These are phyloP conservation scores for Saraca asoca DNA, from an alignment of 331 rosid species.

Conservation along the genomic window DNA sequence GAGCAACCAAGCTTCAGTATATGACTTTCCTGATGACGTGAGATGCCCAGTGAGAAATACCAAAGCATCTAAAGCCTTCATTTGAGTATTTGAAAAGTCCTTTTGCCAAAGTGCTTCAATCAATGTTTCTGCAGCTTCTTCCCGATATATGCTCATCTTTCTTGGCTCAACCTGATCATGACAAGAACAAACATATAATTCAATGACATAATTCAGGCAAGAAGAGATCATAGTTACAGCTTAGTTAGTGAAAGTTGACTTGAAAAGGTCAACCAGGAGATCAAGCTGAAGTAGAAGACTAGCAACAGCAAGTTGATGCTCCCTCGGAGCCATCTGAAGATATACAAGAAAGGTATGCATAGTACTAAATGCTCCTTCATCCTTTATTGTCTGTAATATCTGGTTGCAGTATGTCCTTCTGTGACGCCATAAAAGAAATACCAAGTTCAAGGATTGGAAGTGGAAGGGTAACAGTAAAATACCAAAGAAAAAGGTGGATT, in stretches of 20 bases:
- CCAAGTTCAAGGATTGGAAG: conserved; percentile 5
- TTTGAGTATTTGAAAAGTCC: conserved; percentile 65
- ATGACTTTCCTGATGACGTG: conserved; percentile 70
- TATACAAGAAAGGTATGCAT: conserved; percentile 86
- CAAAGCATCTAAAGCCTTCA: conserved; percentile 67
- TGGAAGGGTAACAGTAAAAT: conserved; percentile 12
- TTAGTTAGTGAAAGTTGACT: conserved; percentile 13
- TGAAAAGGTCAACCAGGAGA: conserved; percentile 70
- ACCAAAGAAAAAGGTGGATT: conserved; percentile 27
- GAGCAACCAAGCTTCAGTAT: conserved; percentile 79
- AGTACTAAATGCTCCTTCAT: conserved; percentile 84
- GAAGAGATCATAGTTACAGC: neutral
- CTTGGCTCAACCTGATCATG: conserved; percentile 72
- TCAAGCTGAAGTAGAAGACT: conserved; percentile 94
- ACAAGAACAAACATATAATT: conserved; percentile 29
- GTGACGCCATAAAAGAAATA: conserved; percentile 20
- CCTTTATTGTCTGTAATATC: conserved; percentile 75
- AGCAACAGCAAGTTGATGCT: conserved; percentile 68
- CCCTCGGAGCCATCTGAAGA: conserved; percentile 94
- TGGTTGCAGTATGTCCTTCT: conserved; percentile 76
- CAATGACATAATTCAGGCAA: neutral
- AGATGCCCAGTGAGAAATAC: conserved; percentile 69
- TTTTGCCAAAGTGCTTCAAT: conserved; percentile 75
- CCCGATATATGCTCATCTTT: conserved; percentile 93
- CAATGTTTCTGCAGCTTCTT: conserved; percentile 79